Evolutionary conservation across 345 rosid genomes (phyloP).

Genomic region (Angophora floribunda): DNA sequence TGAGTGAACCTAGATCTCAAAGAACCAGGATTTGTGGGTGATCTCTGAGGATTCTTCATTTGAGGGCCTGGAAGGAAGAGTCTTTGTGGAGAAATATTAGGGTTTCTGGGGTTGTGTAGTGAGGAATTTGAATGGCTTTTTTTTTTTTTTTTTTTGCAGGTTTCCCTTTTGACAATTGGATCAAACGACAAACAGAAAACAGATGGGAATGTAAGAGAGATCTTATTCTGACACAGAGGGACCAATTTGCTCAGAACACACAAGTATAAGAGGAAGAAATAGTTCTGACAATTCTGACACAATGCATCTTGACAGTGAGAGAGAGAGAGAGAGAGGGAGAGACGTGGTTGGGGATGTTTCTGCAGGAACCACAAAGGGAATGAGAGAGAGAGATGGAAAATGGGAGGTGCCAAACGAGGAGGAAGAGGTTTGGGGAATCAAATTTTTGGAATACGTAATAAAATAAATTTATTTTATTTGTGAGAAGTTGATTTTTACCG

Average conservation of each 20-base stretch:
- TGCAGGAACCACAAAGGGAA: neutral
- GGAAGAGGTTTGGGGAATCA: slow-evolving; percentile 11
- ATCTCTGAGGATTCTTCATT: neutral
- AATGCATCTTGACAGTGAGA: neutral
- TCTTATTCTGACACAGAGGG: slow-evolving; percentile 26
- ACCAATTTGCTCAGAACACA: neutral
- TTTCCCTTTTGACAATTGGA: neutral
- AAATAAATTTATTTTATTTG: neutral
- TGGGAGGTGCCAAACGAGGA: slow-evolving; percentile 30
- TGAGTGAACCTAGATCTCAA: slow-evolving; percentile 20
- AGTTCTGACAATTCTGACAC: neutral
- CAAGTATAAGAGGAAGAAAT: slow-evolving; percentile 9
- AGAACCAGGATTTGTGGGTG: neutral
- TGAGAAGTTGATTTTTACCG: neutral
- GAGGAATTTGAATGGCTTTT: neutral
- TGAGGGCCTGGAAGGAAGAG: slow-evolving; percentile 4
- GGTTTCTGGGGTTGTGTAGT: neutral
- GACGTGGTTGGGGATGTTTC: slow-evolving; percentile 1
- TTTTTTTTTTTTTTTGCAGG: neutral
- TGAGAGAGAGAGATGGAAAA: slow-evolving; percentile 8
- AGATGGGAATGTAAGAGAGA: neutral
- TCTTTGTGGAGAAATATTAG: neutral
- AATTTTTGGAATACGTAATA: neutral
- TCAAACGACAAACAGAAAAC: neutral
- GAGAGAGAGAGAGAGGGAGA: neutral